Percentiles rank a stretch among this genome's conserved stretches.
phyloP scores from a whole-genome alignment of 352 stramenopile species.

The Globisporangium cederbergense region DNA sequence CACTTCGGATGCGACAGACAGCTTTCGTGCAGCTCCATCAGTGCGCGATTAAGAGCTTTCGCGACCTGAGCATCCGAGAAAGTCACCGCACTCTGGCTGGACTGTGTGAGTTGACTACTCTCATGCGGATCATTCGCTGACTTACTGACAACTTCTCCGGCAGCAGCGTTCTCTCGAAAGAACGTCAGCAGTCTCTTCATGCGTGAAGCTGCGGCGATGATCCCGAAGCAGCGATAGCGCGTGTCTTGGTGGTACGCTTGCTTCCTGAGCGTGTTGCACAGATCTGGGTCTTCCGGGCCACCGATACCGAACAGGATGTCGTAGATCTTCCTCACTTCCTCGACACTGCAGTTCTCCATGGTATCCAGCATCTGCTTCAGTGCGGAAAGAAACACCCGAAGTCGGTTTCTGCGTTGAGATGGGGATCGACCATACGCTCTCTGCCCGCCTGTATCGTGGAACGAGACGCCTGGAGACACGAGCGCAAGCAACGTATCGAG shows the following conservation, averaged over 20 bases:
- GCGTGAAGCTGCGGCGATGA: slow-evolving; percentile 40
- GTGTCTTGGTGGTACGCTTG: slow-evolving; percentile 53
- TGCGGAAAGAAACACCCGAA: slow-evolving; percentile 33
- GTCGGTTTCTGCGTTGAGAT: slow-evolving; percentile 22
- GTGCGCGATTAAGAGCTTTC: slow-evolving; percentile 19
- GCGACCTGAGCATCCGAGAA: slow-evolving; percentile 11
- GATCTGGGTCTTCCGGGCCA: slow-evolving; percentile 41
- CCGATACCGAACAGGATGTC: slow-evolving; percentile 48
- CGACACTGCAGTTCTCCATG: slow-evolving; percentile 33
- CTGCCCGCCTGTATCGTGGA: slow-evolving; percentile 3
- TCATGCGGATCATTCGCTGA: background rate
- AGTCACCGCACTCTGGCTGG: background rate
- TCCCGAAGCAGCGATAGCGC: slow-evolving; percentile 43
- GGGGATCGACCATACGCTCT: slow-evolving; percentile 5
- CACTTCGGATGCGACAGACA: slow-evolving; percentile 27
- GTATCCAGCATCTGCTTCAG: slow-evolving; percentile 58
- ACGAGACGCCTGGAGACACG: slow-evolving; percentile 26
- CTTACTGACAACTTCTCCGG: background rate
- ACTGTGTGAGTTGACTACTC: background rate
- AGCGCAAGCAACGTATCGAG: slow-evolving; percentile 36
- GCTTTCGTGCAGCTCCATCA: slow-evolving; percentile 31
- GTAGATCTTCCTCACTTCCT: slow-evolving; percentile 49
- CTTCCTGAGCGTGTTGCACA: slow-evolving; percentile 52
- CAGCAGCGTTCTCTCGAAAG: slow-evolving; percentile 21
- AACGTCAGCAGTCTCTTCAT: slow-evolving; percentile 29